Evolutionary conservation across 2,329 filamentous ascomycete species (phyloP), one percentile per base, ranked within the genome.

Genomic region (Annulohypoxylon truncatum): DNA sequence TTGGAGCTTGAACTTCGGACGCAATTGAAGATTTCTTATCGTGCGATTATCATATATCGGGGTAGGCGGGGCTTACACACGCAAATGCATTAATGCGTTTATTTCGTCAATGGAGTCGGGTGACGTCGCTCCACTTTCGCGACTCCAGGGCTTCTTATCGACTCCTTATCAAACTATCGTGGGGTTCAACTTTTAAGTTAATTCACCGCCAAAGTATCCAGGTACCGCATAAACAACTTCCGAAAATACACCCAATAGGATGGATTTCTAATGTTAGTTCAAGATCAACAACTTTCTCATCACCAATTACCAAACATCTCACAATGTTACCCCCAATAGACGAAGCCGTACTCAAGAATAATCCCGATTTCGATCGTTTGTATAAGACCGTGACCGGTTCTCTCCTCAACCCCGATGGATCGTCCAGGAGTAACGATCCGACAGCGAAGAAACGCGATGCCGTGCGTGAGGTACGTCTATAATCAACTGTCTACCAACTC

Each of bases 321-420:
- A 24, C 15, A 2, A 89, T 89, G 86, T 77, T 90, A 1, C 88
- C 88, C 0, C 87, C 86, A 0, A 77, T 90, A 7, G 87, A 90
- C 18, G 80, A 84, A 7, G 70, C 81, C 0, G 78, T 90, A 15
- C 75, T 90, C 1, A 76, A 82, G 55, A 82, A 80, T 62, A 90
- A 90, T 67, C 87, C 87, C 0, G 82, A 85, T 20, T 90, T 90
- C 71, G 84, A 85, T n/a, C 79, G 81, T 31, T 81, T 90, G 4
- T 87, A 90, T 76, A 80, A 78, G 13, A 85, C 81, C 10, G 79
- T 90, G 47, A 85, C 84, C 5, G 83, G 81, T 1, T 80, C 80
- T 1, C 75, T 89, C 24, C 81, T 90, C 4, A 87, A 88, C 68
- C 76, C 83, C 0, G 85, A 89, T 75, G 87, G 85, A 1, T 87